These are phyloP conservation scores for Aotearoamyces nothofagi DNA, from an alignment of 2,329 filamentous ascomycete species.

Conservation along the genomic window DNA sequence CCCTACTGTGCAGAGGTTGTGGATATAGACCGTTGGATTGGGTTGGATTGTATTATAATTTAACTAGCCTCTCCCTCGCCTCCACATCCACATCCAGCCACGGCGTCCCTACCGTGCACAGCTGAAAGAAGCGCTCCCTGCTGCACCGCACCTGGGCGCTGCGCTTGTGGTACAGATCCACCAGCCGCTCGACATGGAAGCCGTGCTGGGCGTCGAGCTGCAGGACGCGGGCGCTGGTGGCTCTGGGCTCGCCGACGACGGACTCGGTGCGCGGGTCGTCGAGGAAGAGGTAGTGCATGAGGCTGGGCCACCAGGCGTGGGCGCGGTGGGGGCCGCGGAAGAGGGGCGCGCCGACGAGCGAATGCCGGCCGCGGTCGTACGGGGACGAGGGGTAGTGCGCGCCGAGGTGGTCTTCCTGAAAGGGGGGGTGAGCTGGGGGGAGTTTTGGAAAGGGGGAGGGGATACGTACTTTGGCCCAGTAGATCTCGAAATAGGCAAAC, in stretches of 20 bases:
- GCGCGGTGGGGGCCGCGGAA: conserved; percentile 46
- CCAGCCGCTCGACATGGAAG: conserved; percentile 55
- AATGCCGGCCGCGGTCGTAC: conserved; percentile 44
- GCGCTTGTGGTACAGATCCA: conserved; percentile 59
- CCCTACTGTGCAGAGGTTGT: no score
- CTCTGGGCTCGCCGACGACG: conserved; percentile 57
- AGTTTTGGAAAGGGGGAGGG: conserved; percentile 4
- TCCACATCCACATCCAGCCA: no score
- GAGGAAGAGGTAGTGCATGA: conserved; percentile 48
- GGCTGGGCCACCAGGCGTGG: conserved; percentile 43
- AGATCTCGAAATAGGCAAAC: conserved; percentile 71
- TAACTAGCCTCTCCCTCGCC: not conserved
- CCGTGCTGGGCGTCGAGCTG: conserved; percentile 64
- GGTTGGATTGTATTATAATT: no score
- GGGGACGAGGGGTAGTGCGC: conserved; percentile 38
- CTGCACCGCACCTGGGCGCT: conserved; percentile 43
- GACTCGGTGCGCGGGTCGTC: conserved; percentile 41
- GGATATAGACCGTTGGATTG: no score
- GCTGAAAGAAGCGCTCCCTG: not conserved
- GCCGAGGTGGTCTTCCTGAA: conserved; percentile 41
- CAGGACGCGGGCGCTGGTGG: conserved; percentile 52
- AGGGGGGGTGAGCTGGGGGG: not conserved
- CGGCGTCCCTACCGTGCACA: not conserved
- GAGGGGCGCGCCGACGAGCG: conserved; percentile 38
- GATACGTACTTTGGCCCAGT: conserved; percentile 55